These are phyloP conservation scores for Aphanomyces invadans DNA, from an alignment of 352 stramenopile genomes.

Conservation along the genomic window DNA sequence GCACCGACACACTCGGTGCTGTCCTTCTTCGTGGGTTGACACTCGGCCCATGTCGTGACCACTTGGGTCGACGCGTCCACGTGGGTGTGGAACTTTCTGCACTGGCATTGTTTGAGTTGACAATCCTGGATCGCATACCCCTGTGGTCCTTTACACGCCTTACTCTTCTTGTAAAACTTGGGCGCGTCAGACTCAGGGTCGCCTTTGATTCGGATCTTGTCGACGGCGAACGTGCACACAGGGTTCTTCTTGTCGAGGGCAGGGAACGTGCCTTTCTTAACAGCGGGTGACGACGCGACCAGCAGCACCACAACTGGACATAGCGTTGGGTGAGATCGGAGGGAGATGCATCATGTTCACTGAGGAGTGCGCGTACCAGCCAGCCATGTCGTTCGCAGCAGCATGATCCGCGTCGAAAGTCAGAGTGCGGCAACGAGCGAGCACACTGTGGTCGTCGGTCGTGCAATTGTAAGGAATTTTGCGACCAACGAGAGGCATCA, in stretches of 20 bases:
- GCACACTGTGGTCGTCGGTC: background rate
- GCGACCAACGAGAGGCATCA: background rate
- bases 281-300: background rate
- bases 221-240: constrained; percentile 13
- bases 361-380: background rate
- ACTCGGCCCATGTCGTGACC: constrained; percentile 5
- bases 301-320: background rate
- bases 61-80: background rate
- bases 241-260: constrained; percentile 16
- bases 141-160: constrained; percentile 4
- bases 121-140: constrained; percentile 16
- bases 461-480: background rate
- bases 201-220: constrained; percentile 6
- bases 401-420: background rate
- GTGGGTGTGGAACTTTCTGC: constrained; percentile 8
- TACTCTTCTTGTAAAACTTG: background rate
- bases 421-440: background rate
- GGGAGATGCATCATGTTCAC: background rate
- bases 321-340: background rate
- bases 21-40: background rate
- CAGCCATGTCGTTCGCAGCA: background rate
- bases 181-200: background rate
- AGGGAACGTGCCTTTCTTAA: constrained; percentile 3
- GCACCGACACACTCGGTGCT: background rate
- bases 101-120: constrained; percentile 15